Evolutionary conservation across 257 asterid species (phyloP), one percentile per base, ranked within the genome.

Genomic region (Jasminum sambac): DNA sequence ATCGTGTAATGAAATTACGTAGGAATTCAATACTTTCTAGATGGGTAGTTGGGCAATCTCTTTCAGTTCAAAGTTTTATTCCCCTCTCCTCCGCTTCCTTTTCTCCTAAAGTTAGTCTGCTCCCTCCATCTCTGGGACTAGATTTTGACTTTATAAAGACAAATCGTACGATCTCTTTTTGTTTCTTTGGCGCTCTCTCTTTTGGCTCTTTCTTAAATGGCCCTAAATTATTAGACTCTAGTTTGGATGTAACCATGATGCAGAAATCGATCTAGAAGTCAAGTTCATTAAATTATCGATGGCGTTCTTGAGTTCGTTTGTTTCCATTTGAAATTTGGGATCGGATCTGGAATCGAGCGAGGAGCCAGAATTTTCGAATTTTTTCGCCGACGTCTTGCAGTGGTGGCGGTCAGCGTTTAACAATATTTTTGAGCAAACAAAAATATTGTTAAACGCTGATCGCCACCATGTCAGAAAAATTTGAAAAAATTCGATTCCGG

Each of bases 31-130:
- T 8, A 55, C 42, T 64, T 64, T n/a, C 19, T 1, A 26, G 64
- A n/a, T 30, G 10, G 37, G 11, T 39, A 3, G 40, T 23, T 58
- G 41, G n/a, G 9, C 65, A 69, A 57, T 69, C 67, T 6, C 66
- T 57, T 57, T 69, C 66, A 69, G 23, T 57, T 69, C 40, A 36
- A 12, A 23, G 14, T 67, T 38, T 19, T 57, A 55, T 21, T 19
- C 62, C 62, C 11, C 62, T 4, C 16, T 21, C 0, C 9, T 1
- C 12, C 23, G 34, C 16, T 40, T 13, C 8, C 55, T 39, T 39
- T 38, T 5, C 30, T 25, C 38, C 50, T 37, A 57, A 68, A 68
- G 48, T 68, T 55, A 68, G 50, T 23, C 55, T 38, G 66, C 17
- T 21, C 68, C 75, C 24, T 62, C 13, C 43, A n/a, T 38, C 23